phyloP scores from a whole-genome alignment of 768 basidiomycete species.

The Lactarius trivialis region DNA sequence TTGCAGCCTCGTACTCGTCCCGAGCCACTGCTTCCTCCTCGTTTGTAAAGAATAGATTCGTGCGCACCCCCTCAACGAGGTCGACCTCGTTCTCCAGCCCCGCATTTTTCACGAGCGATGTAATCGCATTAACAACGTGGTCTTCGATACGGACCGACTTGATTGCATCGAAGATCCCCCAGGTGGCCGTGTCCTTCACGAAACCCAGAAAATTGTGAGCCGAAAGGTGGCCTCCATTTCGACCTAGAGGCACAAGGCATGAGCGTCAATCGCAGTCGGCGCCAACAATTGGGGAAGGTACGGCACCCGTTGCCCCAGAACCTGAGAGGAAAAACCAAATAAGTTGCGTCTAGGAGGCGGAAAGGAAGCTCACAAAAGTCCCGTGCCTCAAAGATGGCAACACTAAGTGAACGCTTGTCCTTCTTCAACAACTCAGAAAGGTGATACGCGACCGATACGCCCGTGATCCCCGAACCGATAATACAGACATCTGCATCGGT shows the following conservation, averaged over 20 bases:
- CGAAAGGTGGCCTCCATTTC: conserved; percentile 75
- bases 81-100: conserved; percentile 48
- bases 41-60: conserved; percentile 42
- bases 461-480: conserved; percentile 76
- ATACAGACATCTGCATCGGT: conserved; percentile 64
- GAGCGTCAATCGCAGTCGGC: background rate
- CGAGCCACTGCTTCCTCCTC: conserved; percentile 36
- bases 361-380: conserved; percentile 62
- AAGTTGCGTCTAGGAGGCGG: background rate
- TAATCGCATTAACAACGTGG: conserved; percentile 44
- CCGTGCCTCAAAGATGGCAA: conserved; percentile 75
- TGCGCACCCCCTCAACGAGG: conserved; percentile 51
- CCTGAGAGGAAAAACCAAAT: conserved; percentile 34
- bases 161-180: conserved; percentile 50
- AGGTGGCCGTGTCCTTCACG: conserved; percentile 29
- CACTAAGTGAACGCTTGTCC: conserved; percentile 32
- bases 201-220: conserved; percentile 46
- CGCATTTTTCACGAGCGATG: conserved; percentile 42
- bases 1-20: conserved; percentile 49
- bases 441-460: conserved; percentile 69
- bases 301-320: conserved; percentile 67
- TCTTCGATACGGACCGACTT: conserved; percentile 51
- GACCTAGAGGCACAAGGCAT: conserved; percentile 37
- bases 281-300: background rate
- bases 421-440: conserved; percentile 36